Evolutionary conservation across 768 basidiomycete genomes (phyloP).

Genomic region (Rhizopogon vinicolor): DNA sequence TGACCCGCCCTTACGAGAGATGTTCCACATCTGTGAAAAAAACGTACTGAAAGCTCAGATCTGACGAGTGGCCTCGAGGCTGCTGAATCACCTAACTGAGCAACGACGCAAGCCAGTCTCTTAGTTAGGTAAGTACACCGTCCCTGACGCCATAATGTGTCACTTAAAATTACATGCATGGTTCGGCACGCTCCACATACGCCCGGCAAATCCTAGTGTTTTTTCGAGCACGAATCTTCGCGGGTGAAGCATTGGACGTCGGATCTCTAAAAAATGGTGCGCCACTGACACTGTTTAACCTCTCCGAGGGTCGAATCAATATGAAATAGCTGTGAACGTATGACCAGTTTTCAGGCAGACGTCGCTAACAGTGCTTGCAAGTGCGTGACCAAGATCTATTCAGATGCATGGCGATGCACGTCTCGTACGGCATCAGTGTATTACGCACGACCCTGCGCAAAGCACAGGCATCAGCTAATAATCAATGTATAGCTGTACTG

Average conservation of each 20-base stretch:
- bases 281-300: no score
- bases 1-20: background rate
- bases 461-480: background rate
- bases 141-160: background rate
- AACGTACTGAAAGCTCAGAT: background rate
- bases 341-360: background rate
- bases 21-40: background rate
- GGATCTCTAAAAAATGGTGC: background rate
- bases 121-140: background rate
- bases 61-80: background rate
- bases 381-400: no score
- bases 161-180: background rate
- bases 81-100: background rate
- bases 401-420: background rate
- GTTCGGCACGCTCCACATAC: background rate
- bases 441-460: background rate
- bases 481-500: background rate
- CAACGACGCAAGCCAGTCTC: background rate
- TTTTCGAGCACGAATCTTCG: background rate
- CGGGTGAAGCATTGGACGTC: background rate
- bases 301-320: no score
- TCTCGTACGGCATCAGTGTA: background rate
- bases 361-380: no score
- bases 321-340: background rate
- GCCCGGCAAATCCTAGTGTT: background rate